Conservation (phyloP, 805 yeast species). For the Ascoidea asiatica region DNA sequence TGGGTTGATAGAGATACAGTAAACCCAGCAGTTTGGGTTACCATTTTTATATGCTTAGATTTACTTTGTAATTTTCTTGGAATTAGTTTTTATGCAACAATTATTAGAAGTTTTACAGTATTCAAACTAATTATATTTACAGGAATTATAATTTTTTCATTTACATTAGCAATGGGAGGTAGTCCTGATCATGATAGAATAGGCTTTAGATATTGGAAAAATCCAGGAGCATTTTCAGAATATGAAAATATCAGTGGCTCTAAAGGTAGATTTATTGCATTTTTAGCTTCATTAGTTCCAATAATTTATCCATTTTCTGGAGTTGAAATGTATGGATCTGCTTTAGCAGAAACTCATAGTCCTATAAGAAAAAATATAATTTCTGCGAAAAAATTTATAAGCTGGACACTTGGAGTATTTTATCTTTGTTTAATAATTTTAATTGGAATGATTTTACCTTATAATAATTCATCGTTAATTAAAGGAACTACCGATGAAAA, state of each 20-base stretch:
- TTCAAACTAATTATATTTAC: constrained; percentile 25
- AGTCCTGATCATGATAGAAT: constrained; percentile 19
- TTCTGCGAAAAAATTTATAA: constrained; percentile 42
- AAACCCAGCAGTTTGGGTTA: constrained; percentile 32
- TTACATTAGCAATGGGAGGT: constrained; percentile 18
- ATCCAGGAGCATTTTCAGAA: constrained; percentile 26
- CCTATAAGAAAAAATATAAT: constrained; percentile 42
- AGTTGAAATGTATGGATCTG: constrained; percentile 36
- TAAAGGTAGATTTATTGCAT: constrained; percentile 36
- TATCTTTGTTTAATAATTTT: constrained; percentile 38
- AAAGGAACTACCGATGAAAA: constrained; percentile 26
- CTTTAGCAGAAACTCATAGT: constrained; percentile 32
- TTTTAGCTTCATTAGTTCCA: constrained; percentile 36
- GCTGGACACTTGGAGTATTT: constrained; percentile 46
- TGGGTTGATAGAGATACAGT: constrained; percentile 22
- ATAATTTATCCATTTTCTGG: constrained; percentile 38
- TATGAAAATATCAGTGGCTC: constrained; percentile 12
- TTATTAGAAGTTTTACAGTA: constrained; percentile 16
- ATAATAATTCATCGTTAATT: constrained; percentile 27
- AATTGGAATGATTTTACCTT: constrained; percentile 45
- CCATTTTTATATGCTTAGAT: constrained; percentile 19
- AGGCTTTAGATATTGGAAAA: constrained; percentile 29
- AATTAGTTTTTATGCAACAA: neutral
- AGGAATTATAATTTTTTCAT: constrained; percentile 18
- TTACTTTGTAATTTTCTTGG: neutral